These are phyloP conservation scores for Metschnikowia santaceciliae DNA, from an alignment of 805 yeast genomes.

Conservation along the genomic window DNA sequence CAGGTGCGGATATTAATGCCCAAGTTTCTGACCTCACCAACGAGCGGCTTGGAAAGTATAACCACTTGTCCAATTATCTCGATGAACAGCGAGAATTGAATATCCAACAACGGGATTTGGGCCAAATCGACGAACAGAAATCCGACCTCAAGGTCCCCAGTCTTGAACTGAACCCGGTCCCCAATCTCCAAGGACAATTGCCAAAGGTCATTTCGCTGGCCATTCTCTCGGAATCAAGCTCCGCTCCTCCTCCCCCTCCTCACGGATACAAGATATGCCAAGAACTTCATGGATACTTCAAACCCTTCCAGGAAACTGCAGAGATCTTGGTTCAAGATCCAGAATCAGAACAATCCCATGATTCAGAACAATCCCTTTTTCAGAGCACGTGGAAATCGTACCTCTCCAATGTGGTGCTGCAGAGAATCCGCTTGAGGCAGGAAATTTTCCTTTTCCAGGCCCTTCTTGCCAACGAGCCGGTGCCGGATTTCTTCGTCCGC, in stretches of 20 bases:
- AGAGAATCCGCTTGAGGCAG: conserved; percentile 38
- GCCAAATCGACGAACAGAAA: too few relatives aligned
- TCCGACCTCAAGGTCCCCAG: too few relatives aligned
- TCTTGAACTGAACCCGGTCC: too few relatives aligned
- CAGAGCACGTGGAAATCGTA: conserved; percentile 32
- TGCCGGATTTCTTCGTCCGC: conserved; percentile 10
- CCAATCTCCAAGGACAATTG: too few relatives aligned
- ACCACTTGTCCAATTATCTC: conserved; percentile 25
- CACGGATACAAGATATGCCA: conserved; percentile 1
- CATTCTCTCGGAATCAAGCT: conserved; percentile 7
- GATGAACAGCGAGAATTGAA: conserved; percentile 17
- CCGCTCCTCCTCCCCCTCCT: conserved; percentile 16
- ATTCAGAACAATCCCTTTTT: background rate
- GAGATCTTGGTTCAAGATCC: too few relatives aligned
- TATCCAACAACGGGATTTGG: too few relatives aligned
- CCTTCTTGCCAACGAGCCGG: conserved; percentile 13
- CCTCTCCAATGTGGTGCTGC: conserved; percentile 31
- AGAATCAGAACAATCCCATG: too few relatives aligned
- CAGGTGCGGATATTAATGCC: conserved; percentile 8
- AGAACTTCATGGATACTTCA: too few relatives aligned
- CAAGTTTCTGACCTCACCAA: conserved; percentile 1
- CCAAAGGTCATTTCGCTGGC: conserved; percentile 1
- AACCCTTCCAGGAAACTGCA: too few relatives aligned
- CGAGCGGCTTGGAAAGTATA: conserved; percentile 11
- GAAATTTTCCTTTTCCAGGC: conserved; percentile 35